Conservation (phyloP, 2,329 filamentous ascomycete genomes). For the Colletotrichum sp. region DNA sequence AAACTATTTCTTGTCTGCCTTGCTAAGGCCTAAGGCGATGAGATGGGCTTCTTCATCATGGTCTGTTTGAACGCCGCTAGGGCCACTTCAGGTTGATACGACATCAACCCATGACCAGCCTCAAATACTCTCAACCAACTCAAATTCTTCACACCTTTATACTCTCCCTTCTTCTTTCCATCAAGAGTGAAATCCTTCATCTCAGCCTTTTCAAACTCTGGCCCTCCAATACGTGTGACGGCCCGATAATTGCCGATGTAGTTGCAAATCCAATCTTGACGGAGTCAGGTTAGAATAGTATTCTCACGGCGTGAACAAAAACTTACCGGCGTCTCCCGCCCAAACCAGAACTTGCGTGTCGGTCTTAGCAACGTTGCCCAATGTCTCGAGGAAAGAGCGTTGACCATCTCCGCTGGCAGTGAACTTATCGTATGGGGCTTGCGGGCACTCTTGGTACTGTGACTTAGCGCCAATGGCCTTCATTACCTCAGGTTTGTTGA, state of each 20-base stretch:
- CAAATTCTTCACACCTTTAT: slow-evolving; percentile 55
- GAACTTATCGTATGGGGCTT: slow-evolving; percentile 40
- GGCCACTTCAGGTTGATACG: slow-evolving; percentile 22
- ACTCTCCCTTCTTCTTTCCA: slow-evolving; percentile 51
- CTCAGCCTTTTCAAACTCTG: slow-evolving; percentile 41
- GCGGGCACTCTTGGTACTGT: slow-evolving; percentile 45
- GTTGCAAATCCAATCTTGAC: slow-evolving; percentile 65
- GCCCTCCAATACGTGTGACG: slow-evolving; percentile 34
- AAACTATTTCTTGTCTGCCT: too few relatives aligned
- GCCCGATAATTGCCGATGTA: slow-evolving; percentile 51
- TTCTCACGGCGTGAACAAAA: too few relatives aligned
- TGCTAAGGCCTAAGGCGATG: too few relatives aligned
- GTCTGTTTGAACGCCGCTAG: slow-evolving; percentile 55
- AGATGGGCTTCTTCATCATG: slow-evolving; percentile 50
- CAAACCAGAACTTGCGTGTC: slow-evolving; percentile 56
- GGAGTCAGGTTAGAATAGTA: too few relatives aligned
- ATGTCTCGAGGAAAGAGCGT: slow-evolving; percentile 47
- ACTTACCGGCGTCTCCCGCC: slow-evolving; percentile 52
- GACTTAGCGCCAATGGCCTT: slow-evolving; percentile 50
- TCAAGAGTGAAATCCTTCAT: slow-evolving; percentile 47
- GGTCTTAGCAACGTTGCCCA: slow-evolving; percentile 50
- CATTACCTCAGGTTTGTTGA: slow-evolving; percentile 38
- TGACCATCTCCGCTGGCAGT: slow-evolving; percentile 43
- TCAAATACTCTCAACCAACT: slow-evolving; percentile 53
- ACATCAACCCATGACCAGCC: slow-evolving; percentile 43